Evolutionary conservation across 2,329 filamentous ascomycete species (phyloP), one percentile per base, ranked within the genome.

Genomic region (Colletotrichum tanaceti): DNA sequence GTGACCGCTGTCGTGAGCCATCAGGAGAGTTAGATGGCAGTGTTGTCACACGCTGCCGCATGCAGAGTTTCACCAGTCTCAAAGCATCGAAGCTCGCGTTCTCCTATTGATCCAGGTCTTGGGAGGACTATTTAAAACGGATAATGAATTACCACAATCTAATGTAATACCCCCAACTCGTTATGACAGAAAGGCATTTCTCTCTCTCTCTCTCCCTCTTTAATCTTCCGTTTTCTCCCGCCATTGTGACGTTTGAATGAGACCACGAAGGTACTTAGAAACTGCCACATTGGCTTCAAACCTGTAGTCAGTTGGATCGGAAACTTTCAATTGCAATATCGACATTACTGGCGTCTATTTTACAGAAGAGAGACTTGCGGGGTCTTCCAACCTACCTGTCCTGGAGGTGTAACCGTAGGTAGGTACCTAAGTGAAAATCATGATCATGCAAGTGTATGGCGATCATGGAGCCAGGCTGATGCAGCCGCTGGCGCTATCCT

Each of bases 401-500:
- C n/a, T 50, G 28, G 28, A 47, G 32, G 35, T 24, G 18, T 9
- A 10, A 35, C 3, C 2, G 32, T 35, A 35, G 7, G 10, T 35
- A 10, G 7, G 1, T n/a, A n/a, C n/a, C n/a, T n/a, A n/a, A n/a
- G n/a, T 35, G 9, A 10, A 35, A 14, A 47, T 18, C 13, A 39
- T n/a, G 10, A 5, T 58, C 20, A 18, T 24, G 44, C 28, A 4
- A 20, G 9, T 20, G 20, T 18, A 18, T 44, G 24, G 38, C 28
- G 5, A 5, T 50, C 35, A 68, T 11, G 65, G 65, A 18, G 49
- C 28, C 44, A 70, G 20, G 53, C 67, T 70, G 28, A 70, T 39
- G 52, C 70, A 71, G 43, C 70, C 70, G 20, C 68, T 47, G n/a
- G 77, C 71, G 70, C 80, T 85, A 70, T 86, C 81, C 75, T 88